Percentiles rank a stretch among this genome's conserved stretches.
These are phyloP conservation scores for Blepharisma japonicum DNA, from an alignment of 73 alveolate species.

Conservation along the genomic window DNA sequence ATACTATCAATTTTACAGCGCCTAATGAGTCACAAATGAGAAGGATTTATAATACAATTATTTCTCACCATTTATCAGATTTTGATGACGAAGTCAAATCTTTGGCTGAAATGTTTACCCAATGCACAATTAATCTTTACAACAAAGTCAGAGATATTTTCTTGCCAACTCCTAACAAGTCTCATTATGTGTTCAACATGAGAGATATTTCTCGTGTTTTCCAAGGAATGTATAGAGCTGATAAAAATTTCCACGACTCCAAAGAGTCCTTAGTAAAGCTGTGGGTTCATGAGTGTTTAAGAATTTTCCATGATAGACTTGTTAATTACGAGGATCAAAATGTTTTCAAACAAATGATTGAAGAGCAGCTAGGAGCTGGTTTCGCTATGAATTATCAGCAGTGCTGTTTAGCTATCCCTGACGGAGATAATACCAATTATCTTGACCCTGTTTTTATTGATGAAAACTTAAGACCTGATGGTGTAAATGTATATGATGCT, in stretches of 20 bases:
- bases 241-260: slow-evolving; percentile 82
- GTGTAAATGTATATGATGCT: slow-evolving; percentile 78
- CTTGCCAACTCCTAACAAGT: slow-evolving; percentile 97
- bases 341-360: slow-evolving; percentile 41
- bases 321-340: slow-evolving; percentile 83
- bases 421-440: slow-evolving; percentile 28
- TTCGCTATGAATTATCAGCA: slow-evolving; percentile 80
- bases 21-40: slow-evolving; percentile 80
- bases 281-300: slow-evolving; percentile 96
- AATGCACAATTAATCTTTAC: slow-evolving; percentile 44
- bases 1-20: slow-evolving; percentile 64
- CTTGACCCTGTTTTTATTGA: slow-evolving; percentile 42
- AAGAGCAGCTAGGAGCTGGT: slow-evolving; percentile 74
- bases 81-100: slow-evolving; percentile 79
- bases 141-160: slow-evolving; percentile 35
- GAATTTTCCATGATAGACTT: slow-evolving; percentile 95
- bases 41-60: slow-evolving; percentile 71
- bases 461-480: slow-evolving; percentile 71
- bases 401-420: slow-evolving; percentile 61
- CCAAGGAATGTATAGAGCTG: slow-evolving; percentile 93
- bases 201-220: slow-evolving; percentile 96
- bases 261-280: slow-evolving; percentile 93
- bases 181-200: slow-evolving; percentile 97
- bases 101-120: slow-evolving; percentile 51
- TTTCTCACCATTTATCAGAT: slow-evolving; percentile 65